Evolutionary conservation across 305 asterid genomes (phyloP).

Genomic region (Fraxinus xanthoxyloides): DNA sequence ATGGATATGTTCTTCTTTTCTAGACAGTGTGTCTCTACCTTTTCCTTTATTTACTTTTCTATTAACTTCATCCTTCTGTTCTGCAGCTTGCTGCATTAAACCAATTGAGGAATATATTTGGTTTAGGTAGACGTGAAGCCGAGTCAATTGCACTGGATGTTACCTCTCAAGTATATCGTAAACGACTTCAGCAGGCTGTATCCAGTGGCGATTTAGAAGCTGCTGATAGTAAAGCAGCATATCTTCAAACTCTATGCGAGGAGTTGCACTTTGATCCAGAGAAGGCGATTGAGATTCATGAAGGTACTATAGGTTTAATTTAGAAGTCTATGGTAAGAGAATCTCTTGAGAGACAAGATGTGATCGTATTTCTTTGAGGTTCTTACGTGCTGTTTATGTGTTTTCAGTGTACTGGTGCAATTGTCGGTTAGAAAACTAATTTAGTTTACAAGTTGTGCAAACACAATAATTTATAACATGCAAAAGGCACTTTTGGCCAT

Average conservation of each 20-base stretch:
- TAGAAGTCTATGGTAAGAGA: not conserved
- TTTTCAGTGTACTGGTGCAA: not conserved
- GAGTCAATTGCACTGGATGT: constrained; percentile 79
- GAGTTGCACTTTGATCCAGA: constrained; percentile 88
- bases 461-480: not conserved
- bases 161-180: constrained; percentile 77
- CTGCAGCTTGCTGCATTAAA: constrained; percentile 75
- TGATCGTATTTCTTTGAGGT: not conserved
- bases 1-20: not conserved
- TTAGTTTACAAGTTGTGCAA: not conserved
- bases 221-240: constrained; percentile 90
- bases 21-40: not conserved
- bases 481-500: not conserved
- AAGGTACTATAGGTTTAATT: constrained; percentile 49
- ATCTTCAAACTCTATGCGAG: constrained; percentile 91
- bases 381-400: not conserved
- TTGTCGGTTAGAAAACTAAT: not conserved
- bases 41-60: constrained; percentile 1
- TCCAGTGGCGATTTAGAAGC: constrained; percentile 73
- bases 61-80: constrained; percentile 26
- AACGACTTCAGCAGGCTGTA: constrained; percentile 89
- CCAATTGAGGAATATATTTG: constrained; percentile 89
- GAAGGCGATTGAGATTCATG: constrained; percentile 87
- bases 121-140: constrained; percentile 87
- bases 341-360: not conserved